Evolutionary conservation across 2,329 filamentous ascomycete species (phyloP).

Genomic region (Trichoderma aggressivum): DNA sequence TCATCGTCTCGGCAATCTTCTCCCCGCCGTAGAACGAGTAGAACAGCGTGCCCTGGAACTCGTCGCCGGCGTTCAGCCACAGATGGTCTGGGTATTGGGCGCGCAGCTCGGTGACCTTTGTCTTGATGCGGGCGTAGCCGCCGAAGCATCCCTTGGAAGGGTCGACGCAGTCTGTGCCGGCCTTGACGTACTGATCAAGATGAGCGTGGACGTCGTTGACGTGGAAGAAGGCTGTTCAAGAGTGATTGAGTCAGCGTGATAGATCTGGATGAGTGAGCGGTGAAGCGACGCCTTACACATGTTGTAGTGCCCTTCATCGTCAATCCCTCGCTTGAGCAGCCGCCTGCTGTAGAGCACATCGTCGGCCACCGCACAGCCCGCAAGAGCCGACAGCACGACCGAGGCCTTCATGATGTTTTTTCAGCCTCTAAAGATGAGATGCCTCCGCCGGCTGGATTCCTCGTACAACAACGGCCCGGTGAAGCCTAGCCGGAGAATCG

Average conservation of each 20-base stretch:
- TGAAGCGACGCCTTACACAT: constrained; percentile 39
- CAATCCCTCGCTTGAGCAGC: constrained; percentile 47
- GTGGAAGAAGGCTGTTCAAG: constrained; percentile 57
- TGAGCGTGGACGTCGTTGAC: constrained; percentile 68
- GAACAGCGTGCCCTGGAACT: constrained; percentile 67
- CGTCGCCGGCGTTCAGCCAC: constrained; percentile 64
- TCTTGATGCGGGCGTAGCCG: constrained; percentile 63
- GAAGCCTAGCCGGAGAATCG: background rate
- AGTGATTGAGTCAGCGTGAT: background rate
- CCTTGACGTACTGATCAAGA: constrained; percentile 59
- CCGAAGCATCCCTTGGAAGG: constrained; percentile 58
- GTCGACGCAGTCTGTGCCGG: constrained; percentile 59
- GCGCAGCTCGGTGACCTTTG: constrained; percentile 54
- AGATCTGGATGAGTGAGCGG: background rate
- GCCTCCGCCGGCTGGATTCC: no score
- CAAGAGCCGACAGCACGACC: constrained; percentile 30
- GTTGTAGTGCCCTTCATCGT: constrained; percentile 50
- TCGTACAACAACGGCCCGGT: background rate
- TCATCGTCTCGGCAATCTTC: constrained; percentile 65
- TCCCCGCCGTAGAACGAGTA: constrained; percentile 64
- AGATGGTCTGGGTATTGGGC: constrained; percentile 58
- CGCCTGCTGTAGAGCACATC: constrained; percentile 50
- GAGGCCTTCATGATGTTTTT: constrained; percentile 8
- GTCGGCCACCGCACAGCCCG: constrained; percentile 32
- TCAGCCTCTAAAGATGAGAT: background rate